A percentile compares a stretch with the other conserved stretches of the same genome.
Evolutionary conservation across 352 stramenopile genomes (phyloP).

Genomic region (Pythium graminicola): DNA sequence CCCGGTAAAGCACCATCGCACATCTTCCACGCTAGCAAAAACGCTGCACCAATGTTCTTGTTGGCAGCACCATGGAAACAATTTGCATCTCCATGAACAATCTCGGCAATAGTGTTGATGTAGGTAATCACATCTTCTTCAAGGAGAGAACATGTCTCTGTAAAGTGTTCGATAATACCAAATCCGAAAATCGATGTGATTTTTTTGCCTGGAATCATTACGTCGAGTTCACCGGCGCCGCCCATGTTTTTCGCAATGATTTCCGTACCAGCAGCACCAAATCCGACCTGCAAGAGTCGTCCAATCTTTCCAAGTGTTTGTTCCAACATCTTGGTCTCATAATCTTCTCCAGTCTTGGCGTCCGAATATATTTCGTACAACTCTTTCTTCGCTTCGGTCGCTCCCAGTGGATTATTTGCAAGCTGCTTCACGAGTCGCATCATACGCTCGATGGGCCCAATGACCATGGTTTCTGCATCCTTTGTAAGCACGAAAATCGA

Average conservation of each 20-base stretch:
- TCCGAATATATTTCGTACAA: slow-evolving; percentile 66
- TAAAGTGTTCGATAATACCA: slow-evolving; percentile 95
- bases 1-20: slow-evolving; percentile 84
- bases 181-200: slow-evolving; percentile 97
- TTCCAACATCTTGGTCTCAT: slow-evolving; percentile 96
- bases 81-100: slow-evolving; percentile 93
- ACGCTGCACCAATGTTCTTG: slow-evolving; percentile 95
- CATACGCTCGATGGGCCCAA: slow-evolving; percentile 96
- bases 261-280: slow-evolving; percentile 94
- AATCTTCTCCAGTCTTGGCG: slow-evolving; percentile 69
- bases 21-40: slow-evolving; percentile 95
- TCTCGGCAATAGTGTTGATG: slow-evolving; percentile 96
- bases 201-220: slow-evolving; percentile 96
- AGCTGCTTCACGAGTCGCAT: slow-evolving; percentile 79
- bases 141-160: slow-evolving; percentile 87
- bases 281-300: slow-evolving; percentile 93
- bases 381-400: slow-evolving; percentile 59
- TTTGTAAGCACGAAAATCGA: slow-evolving; percentile 90
- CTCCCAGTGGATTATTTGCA: slow-evolving; percentile 57
- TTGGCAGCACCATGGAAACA: slow-evolving; percentile 93
- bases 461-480: slow-evolving; percentile 93
- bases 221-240: slow-evolving; percentile 88
- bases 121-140: slow-evolving; percentile 96
- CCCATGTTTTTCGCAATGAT: slow-evolving; percentile 98
- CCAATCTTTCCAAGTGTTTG: slow-evolving; percentile 94